Evolutionary conservation across 495 filamentous ascomycete species (phyloP), one percentile per base, ranked within the genome.

Genomic region (Xylaria palmicola): DNA sequence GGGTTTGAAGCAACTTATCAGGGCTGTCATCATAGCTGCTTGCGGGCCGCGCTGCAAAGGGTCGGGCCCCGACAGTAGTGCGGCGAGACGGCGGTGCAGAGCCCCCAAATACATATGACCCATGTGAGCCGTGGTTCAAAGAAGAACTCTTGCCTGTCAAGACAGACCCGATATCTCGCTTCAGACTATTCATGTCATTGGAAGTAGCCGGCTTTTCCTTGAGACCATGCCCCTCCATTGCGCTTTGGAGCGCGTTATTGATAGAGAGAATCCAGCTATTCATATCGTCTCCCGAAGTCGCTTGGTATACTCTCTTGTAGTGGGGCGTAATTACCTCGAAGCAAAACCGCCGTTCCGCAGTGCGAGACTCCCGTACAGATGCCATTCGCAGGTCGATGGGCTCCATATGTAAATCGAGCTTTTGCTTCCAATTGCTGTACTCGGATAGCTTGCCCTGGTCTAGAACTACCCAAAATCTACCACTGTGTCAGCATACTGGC

Each of bases 341-440:
- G 73, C 93, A 97, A 76, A 99, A 99, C 15, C 95, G 86, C 41
- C 94, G 85, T 65, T 99, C 95, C 5, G 92, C 89, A 75, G 93
- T 93, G 51, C 95, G 86, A 50, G 94, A 92, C 74, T 98, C 93
- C 32, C 94, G 87, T 9, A 99, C 95, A 5, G 95, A 98, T 19
- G 95, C 94, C 84, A 98, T 92, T 27, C 93, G 89, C 40, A 99
- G 80, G 73, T 99, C 95, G 62, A 99, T 99, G 3, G 94, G 94
- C 7, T 99, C 94, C 86, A 96, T 98, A 71, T 99, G 94, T 34
- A 97, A 80, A 72, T 97, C 95, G 47, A 98, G 83, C 73, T 88
- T 90, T 70, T 98, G 90, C 75, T 99, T 99, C 94, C 94, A 99
- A 74, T 99, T 98, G 69, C 92, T 95, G 74, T 99, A 98, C 68